A percentile compares a stretch with the other conserved stretches of the same genome.
These are phyloP conservation scores for Plasmodium fragile DNA, from an alignment of 169 alveolate genomes.

Conservation along the genomic window DNA sequence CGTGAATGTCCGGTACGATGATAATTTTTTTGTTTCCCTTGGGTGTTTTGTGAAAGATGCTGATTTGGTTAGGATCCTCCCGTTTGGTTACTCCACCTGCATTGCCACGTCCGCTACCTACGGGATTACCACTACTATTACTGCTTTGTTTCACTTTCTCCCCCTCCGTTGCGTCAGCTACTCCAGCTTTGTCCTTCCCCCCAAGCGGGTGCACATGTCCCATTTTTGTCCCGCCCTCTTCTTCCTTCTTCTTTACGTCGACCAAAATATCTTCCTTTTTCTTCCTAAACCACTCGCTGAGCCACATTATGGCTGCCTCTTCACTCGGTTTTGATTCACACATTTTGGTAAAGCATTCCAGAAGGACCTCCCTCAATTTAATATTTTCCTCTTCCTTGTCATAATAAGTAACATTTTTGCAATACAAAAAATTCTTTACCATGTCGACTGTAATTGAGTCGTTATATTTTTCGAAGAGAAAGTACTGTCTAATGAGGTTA, in stretches of 20 bases:
- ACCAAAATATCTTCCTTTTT: constrained; percentile 8
- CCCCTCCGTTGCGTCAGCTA: not conserved
- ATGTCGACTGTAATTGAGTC: constrained; percentile 32
- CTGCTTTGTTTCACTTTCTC: not conserved
- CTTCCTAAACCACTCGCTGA: constrained; percentile 51
- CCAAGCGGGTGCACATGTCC: not conserved
- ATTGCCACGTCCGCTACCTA: not conserved
- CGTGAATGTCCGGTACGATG: constrained; percentile 27
- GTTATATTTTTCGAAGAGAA: constrained; percentile 55
- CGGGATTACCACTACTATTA: not conserved
- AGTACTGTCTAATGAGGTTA: constrained; percentile 15
- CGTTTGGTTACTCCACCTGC: not conserved
- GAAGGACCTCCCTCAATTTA: constrained; percentile 23
- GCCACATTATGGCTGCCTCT: constrained; percentile 31
- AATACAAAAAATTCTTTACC: constrained; percentile 38
- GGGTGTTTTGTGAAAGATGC: not conserved
- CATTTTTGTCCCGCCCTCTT: not conserved
- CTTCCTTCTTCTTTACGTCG: not conserved
- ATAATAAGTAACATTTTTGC: constrained; percentile 35
- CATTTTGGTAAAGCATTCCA: constrained; percentile 48
- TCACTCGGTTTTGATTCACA: constrained; percentile 36
- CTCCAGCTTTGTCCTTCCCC: not conserved
- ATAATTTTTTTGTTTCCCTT: constrained; percentile 15
- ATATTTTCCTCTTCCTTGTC: constrained; percentile 29
- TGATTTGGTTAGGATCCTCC: not conserved